Evolutionary conservation across 495 filamentous ascomycete genomes (phyloP).

Genomic region (Collariella sp.): DNA sequence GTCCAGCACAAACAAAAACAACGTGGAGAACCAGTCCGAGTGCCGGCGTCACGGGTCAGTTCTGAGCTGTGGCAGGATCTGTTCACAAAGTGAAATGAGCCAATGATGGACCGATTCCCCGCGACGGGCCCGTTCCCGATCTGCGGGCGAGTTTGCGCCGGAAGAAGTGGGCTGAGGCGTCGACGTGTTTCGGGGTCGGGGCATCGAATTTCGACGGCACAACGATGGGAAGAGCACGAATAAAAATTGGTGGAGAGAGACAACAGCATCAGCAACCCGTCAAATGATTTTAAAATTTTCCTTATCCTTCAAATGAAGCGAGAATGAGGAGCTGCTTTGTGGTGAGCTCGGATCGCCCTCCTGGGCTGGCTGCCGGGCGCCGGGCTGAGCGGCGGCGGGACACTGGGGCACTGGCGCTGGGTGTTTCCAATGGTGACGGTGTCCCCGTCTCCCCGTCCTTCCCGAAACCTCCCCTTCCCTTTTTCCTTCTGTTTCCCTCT

Average conservation of each 20-base stretch:
- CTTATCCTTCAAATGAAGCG: too few species aligned
- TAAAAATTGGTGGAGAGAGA: not conserved
- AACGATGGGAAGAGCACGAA: not conserved
- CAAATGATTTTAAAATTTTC: too few species aligned
- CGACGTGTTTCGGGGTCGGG: conserved; percentile 16
- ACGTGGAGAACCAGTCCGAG: too few species aligned
- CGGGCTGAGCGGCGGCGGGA: conserved; percentile 12
- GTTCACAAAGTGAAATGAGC: too few species aligned
- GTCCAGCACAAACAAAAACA: too few species aligned
- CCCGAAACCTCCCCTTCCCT: conserved; percentile 13
- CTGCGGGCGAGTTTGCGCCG: conserved; percentile 12
- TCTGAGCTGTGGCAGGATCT: too few species aligned
- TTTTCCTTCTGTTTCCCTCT: conserved; percentile 11
- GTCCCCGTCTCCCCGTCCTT: conserved; percentile 26
- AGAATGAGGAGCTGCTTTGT: too few species aligned
- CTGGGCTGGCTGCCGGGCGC: conserved; percentile 11
- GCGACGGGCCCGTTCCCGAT: conserved; percentile 6
- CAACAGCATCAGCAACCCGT: too few species aligned
- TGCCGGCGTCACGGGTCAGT: too few species aligned
- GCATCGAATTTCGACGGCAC: not conserved
- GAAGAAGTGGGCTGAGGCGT: conserved; percentile 8
- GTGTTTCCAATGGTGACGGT: conserved; percentile 19
- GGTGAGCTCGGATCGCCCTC: not conserved
- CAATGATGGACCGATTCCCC: not conserved
- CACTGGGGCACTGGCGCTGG: conserved; percentile 9